Base-by-base conservation (phyloP, 768 basidiomycete genomes). In the Terana coerulea region DNA sequence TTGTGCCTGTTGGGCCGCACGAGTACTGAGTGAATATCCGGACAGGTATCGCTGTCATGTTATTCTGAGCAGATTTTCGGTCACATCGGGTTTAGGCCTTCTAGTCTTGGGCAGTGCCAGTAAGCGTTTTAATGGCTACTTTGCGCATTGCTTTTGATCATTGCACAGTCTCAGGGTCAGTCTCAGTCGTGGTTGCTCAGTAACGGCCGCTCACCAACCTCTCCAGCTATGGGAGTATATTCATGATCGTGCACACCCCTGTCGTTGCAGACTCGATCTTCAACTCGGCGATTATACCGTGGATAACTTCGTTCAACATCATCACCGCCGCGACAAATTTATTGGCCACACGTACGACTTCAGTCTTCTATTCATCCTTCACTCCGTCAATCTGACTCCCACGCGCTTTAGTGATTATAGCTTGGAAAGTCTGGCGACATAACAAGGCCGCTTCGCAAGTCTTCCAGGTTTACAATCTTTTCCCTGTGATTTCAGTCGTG, bases 291-390 rank as follows among this genome's bases (percentile, higher is more conserved):
- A 25, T 52, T 22, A 44, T 44, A 12, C 51, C 51, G 4, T 52
- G 37, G 33, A 52, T 52, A 24, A 46, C 35, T 7, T 45, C 51
- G 14, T 52, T 52, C 51, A 47, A 52, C 24, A 36, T 52, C 3
- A 52, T 52, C 51, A 52, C 51, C 5, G 51, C 51, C 10, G 51
- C 34, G n/a, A 52, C 51, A 7, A 52, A 52, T 28, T 46, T 52
- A 9, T 21, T 52, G 25, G 51, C 51, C 25, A 52, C 51, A 4
- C n/a, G 51, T 52, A 9, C 35, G 51, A 21, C 11, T 8, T 17
- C 4, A 33, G 25, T 15, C 2, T 35, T 24, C 11, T 1, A 35
- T 21, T 22, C 30, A 31, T 11, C 2, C 30, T 35, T 15, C 21
- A n/a, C 19, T 12, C 28, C 19, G 26, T 25, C 31, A 11, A 25